Percentiles rank a stretch among this genome's conserved stretches.
These are phyloP conservation scores for Haplosporangium sp. DNA, from an alignment of 371 early-diverging fungal species.

Conservation along the genomic window DNA sequence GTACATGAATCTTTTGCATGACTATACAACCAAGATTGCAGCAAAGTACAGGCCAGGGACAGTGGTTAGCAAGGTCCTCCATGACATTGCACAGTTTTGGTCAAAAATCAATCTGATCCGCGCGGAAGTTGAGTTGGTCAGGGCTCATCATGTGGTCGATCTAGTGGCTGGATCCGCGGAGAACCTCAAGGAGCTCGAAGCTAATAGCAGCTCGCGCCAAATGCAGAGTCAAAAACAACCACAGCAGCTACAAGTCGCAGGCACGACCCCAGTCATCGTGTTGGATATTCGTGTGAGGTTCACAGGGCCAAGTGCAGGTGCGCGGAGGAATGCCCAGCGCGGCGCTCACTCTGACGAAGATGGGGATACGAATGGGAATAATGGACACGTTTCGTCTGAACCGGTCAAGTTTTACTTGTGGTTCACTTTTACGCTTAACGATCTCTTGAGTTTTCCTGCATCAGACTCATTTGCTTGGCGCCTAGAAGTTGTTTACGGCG, in stretches of 20 bases:
- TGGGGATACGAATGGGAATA: not conserved
- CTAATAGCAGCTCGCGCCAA: not conserved
- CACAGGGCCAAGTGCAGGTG: constrained; percentile 24
- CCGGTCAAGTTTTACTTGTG: constrained; percentile 53
- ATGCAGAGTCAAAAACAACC: not conserved
- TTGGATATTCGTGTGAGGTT: constrained; percentile 52
- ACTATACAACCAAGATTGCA: constrained; percentile 31
- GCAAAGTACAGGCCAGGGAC: constrained; percentile 42
- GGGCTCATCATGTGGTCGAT: constrained; percentile 48
- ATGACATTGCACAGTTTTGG: constrained; percentile 47
- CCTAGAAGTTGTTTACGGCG: constrained; percentile 45
- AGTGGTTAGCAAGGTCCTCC: constrained; percentile 39
- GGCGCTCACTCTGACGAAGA: not conserved
- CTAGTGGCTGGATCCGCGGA: constrained; percentile 51
- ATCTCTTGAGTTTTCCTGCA: constrained; percentile 41
- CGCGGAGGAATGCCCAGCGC: constrained; percentile 6
- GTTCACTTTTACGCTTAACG: constrained; percentile 53
- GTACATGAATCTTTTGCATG: constrained; percentile 33
- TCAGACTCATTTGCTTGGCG: constrained; percentile 50
- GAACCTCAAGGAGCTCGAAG: constrained; percentile 48
- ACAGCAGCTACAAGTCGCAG: constrained; percentile 14
- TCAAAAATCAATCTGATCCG: constrained; percentile 27
- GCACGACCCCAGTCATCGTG: constrained; percentile 43
- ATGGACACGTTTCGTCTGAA: constrained; percentile 8
- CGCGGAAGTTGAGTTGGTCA: constrained; percentile 36